Evolutionary conservation across 2,329 filamentous ascomycete genomes (phyloP).

Genomic region (Cercospora sp.): DNA sequence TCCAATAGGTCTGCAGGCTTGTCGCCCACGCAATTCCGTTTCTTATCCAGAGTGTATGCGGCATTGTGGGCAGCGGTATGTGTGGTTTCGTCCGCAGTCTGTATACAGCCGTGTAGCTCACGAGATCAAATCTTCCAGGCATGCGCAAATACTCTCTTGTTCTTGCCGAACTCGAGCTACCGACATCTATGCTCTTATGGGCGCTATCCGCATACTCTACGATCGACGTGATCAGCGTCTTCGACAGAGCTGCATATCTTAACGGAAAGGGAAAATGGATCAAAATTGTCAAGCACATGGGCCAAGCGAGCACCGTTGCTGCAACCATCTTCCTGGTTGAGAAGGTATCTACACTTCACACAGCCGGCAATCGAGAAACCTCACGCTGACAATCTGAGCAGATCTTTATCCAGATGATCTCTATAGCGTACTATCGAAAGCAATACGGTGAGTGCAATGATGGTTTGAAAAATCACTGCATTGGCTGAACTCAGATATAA

Average conservation of each 20-base stretch:
- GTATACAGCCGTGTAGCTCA: neutral
- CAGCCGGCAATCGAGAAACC: neutral
- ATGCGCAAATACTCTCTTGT: conserved; percentile 70
- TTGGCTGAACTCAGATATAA: conserved; percentile 18
- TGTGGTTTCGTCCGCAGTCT: neutral
- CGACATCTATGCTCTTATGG: conserved; percentile 69
- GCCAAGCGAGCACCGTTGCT: conserved; percentile 61
- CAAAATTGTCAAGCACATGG: conserved; percentile 54
- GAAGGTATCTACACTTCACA: conserved; percentile 48
- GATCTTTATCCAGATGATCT: conserved; percentile 66
- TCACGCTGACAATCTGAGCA: neutral
- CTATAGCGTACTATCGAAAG: conserved; percentile 69
- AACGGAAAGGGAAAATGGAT: conserved; percentile 12
- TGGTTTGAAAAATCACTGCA: conserved; percentile 39
- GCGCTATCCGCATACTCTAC: conserved; percentile 62
- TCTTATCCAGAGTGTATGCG: conserved; percentile 67
- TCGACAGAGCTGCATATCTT: conserved; percentile 25
- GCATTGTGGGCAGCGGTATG: conserved; percentile 65
- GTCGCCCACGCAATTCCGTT: conserved; percentile 60
- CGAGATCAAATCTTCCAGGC: neutral
- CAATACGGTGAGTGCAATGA: conserved; percentile 54
- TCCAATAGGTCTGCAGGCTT: conserved; percentile 56
- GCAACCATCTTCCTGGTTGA: conserved; percentile 63
- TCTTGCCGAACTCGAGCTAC: conserved; percentile 59
- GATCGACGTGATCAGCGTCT: conserved; percentile 50